Base-by-base conservation (phyloP, 1,284 basidiomycete species). In the Leccinum solheimii region DNA sequence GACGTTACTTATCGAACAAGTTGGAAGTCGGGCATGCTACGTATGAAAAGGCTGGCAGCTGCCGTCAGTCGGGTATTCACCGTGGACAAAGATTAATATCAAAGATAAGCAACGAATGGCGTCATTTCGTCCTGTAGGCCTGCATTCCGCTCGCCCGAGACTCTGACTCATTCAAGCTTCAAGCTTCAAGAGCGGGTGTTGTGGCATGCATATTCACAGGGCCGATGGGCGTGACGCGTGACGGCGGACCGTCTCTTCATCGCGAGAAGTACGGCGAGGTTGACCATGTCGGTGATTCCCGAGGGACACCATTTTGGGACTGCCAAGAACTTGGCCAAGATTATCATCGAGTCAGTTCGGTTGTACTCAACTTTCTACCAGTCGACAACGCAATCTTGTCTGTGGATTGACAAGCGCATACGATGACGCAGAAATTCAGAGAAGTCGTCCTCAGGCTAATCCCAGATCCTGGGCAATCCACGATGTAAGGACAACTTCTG, bases 341-440 rank as follows among this genome's bases (percentile, higher is more conserved):
- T 45, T 21, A 45, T 21, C n/a, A 45, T 21, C n/a, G n/a, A n/a
- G 40, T 36, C 36, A 36, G 0, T 36, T 32, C 30, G 30, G 34
- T 36, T 34, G 32, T 0, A 43, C 40, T 43, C 40, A 10, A 45
- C 43, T 48, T 48, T 21, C 45, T 48, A 19, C 11, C 45, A 21
- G n/a, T 43, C 40, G n/a, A 19, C n/a, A 43, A 21, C n/a, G 6
- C 43, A 21, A 13, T 6, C 19, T 40, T 43, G 40, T 19, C 40
- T 40, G 40, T 13, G 43, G 19, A 11, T 50, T 23, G 5, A 23
- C 21, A 50, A 50, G 23, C 57, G 21, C 55, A 45, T 56, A 63
- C 48, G 19, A 90, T 90, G 88, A 66, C 81, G 4, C 86, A 86
- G 73, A 89, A 84, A 66, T 83, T 94, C 61, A 81, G 90, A 72